phyloP scores from a whole-genome alignment of 768 basidiomycete species.

The Gloeopeniophorella convolvens region DNA sequence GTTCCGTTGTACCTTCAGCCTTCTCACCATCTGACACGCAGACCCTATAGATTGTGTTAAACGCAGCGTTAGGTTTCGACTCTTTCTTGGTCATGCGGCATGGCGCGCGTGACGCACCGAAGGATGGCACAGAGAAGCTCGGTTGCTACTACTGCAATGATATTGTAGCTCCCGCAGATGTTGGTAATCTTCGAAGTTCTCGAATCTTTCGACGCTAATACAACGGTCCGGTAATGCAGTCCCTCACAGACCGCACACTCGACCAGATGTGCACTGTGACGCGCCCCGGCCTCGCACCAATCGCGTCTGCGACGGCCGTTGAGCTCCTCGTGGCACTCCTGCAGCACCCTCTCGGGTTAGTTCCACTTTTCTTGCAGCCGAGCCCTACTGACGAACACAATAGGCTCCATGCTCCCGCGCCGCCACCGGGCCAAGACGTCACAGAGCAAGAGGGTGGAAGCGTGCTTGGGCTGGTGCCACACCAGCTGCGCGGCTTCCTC shows the following conservation, averaged over 20 bases:
- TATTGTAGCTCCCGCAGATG: slow-evolving; percentile 92
- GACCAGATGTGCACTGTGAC: slow-evolving; percentile 99
- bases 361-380: neutral
- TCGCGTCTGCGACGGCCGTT: slow-evolving; percentile 87
- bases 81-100: slow-evolving; percentile 97
- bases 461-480: slow-evolving; percentile 84
- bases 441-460: slow-evolving; percentile 31
- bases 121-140: slow-evolving; percentile 36
- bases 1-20: neutral
- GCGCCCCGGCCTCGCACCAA: slow-evolving; percentile 86
- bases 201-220: neutral
- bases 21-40: neutral
- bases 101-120: slow-evolving; percentile 48
- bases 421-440: slow-evolving; percentile 39
- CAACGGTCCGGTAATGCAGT: slow-evolving; percentile 29
- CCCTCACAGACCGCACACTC: slow-evolving; percentile 80
- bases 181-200: slow-evolving; percentile 31
- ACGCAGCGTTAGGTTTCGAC: slow-evolving; percentile 93
- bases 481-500: slow-evolving; percentile 89
- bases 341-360: slow-evolving; percentile 83
- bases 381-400: neutral
- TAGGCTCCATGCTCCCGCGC: slow-evolving; percentile 64
- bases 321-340: slow-evolving; percentile 85
- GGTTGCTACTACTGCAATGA: slow-evolving; percentile 99
- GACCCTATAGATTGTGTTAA: slow-evolving; percentile 72